Base-by-base conservation (phyloP, 805 yeast genomes). In the Candida maris region DNA sequence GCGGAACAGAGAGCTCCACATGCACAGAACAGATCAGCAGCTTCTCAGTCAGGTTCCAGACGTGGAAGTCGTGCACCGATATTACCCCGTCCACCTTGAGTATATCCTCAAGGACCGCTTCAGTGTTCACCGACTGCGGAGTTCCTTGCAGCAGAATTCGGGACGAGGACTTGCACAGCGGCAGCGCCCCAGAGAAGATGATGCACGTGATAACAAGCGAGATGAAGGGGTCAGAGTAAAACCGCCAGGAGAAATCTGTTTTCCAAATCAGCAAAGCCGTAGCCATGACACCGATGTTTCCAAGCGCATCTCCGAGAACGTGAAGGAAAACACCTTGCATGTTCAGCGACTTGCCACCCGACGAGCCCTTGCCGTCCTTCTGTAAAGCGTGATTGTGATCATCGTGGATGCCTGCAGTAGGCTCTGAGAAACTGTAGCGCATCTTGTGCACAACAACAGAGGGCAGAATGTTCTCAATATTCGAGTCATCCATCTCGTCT, bases 281-380 rank as follows among this genome's bases (percentile, higher is more conserved):
- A 4, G 73, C 59, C 39, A 91, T 93, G 35, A 91, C 98, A 47
- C 97, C 97, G 37, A 91, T 65, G 57, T 91, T 91, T 45, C 98
- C 97, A 38, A 91, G 68, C 1, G 97, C 97, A 62, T 91, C 98
- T 30, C 97, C 97, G 49, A 93, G 45, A 9, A 93, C 98, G 56
- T 91, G 98, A 54, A 91, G 69, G 56, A 86, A 93, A 3, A 91
- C 97, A 45, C 98, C 98, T 52, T 86, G 89, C 97, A 91, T 91
- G 62, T 93, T 91, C 67, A 91, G 68, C n/a, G 96, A 85, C 55
- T 74, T 77, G 21, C 61, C 51, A 42, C 67, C 27, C 35, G 57
- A 54, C 7, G 28, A 7, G 28, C 44, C 41, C 5, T 27, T 35
- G 3, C 35, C 9, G 15, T 33, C 25, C 29, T 36, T 49, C 31